Percentiles rank a stretch among this genome's conserved stretches.
Evolutionary conservation across 441 rosid species (phyloP).

Genomic region (Gossypium davidsonii): DNA sequence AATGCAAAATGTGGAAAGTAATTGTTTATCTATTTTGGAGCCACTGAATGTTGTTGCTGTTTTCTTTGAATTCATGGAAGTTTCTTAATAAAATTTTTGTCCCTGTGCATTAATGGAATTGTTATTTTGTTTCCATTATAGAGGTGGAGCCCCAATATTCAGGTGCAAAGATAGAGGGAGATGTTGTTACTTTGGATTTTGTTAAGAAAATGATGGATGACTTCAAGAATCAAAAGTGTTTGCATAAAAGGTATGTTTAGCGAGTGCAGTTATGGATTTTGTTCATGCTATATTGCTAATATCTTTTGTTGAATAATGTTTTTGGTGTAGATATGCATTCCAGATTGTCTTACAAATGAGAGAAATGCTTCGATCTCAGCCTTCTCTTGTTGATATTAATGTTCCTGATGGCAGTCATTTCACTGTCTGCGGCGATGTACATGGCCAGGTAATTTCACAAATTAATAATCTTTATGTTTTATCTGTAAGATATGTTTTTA

Average conservation of each 20-base stretch:
- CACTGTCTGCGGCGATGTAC: constrained; percentile 98
- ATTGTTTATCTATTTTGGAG: background rate
- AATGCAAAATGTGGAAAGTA: constrained; percentile 6
- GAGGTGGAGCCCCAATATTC: constrained; percentile 95
- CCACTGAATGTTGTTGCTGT: background rate
- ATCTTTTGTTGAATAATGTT: constrained; percentile 14
- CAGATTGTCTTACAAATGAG: constrained; percentile 86
- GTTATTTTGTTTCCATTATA: constrained; percentile 28
- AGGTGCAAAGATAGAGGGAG: constrained; percentile 93
- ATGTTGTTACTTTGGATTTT: constrained; percentile 76
- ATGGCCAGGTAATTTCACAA: constrained; percentile 77
- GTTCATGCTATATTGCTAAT: constrained; percentile 10
- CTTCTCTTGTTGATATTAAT: constrained; percentile 77
- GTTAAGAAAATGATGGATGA: constrained; percentile 90
- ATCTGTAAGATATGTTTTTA: constrained; percentile 5
- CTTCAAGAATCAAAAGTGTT: constrained; percentile 76
- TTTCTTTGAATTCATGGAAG: background rate
- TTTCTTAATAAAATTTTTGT: background rate
- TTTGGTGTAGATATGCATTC: constrained; percentile 68
- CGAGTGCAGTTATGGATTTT: constrained; percentile 12
- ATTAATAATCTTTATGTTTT: background rate
- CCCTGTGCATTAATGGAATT: constrained; percentile 9
- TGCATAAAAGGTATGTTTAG: constrained; percentile 66
- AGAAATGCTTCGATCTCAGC: constrained; percentile 62
- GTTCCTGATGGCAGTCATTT: constrained; percentile 68